Base-by-base conservation (phyloP, 225 moss, liverwort and hornwort species). In the Physcomitrellopsis africana region DNA sequence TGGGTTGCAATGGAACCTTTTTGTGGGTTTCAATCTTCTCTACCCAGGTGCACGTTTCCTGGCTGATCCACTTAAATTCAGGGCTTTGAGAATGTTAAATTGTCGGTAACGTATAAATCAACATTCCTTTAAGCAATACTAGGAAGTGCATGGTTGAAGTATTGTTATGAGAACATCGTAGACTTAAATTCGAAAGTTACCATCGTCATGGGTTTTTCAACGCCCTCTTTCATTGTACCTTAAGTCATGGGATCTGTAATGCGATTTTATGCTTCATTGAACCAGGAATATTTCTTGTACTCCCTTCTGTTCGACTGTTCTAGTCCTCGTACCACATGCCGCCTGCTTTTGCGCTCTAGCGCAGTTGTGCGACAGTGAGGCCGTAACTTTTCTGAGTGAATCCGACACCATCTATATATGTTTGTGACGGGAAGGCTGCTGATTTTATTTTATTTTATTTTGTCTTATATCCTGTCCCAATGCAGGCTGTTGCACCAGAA, bases 401-500 rank as follows among this genome's bases (percentile, higher is more conserved):
- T 14, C 20, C 61, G 32, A 17, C 60, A 18, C 53, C 5, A 44
- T 66, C 37, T 59, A 23, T 54, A 48, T 1, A 11, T 61, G 11
- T 17, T 12, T 47, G 48, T 46, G 32, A 56, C 57, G 56, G 20
- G 45, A 63, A 62, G 14, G 23, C 45, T 46, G 49, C 43, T 72
- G 29, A 48, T 37, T 58, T 42, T 47, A 16, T 65, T 73, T 37
- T 7, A 37, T 37, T 4, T 37, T 37, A 4, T 37, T 37, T 7
- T 37, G 32, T 37, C 32, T 37, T 53, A 47, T 48, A 55, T 70
- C 47, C 13, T 37, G 60, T 58, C 77, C 41, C 76, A 8, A 51
- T 85, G 54, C 91, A 97, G 97, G 97, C 97, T 81, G 90, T 97
- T 74, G 86, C 94, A 67, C 97, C 97, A 64, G 97, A 97, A 79